Conservation (phyloP, 129 eudicot genomes). For the Calendula officinalis region DNA sequence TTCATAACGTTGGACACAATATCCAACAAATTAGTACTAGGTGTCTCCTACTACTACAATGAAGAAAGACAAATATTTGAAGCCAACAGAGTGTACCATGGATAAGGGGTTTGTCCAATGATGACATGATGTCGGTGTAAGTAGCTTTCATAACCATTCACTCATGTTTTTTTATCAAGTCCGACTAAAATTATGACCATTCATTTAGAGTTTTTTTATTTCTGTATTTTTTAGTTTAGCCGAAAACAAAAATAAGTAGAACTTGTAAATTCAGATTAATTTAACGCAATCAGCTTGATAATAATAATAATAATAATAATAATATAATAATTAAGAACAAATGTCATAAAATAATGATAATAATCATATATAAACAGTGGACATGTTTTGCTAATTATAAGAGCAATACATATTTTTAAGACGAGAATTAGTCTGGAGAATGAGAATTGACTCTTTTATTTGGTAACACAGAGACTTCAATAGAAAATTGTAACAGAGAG, state of each 20-base stretch:
- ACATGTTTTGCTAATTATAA: too few species aligned
- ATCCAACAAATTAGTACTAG: background rate
- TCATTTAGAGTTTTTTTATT: background rate
- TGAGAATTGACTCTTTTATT: too few species aligned
- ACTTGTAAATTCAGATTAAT: background rate
- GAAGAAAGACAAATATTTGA: background rate
- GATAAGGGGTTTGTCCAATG: conserved; percentile 9
- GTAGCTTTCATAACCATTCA: conserved; percentile 6
- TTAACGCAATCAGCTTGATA: too few species aligned
- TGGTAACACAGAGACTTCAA: too few species aligned
- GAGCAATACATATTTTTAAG: too few species aligned
- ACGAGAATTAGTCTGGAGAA: too few species aligned
- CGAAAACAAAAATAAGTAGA: background rate
- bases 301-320: too few species aligned
- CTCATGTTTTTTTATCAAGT: conserved; percentile 3
- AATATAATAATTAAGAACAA: too few species aligned
- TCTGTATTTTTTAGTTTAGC: background rate
- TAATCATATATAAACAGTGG: too few species aligned
- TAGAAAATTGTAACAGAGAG: too few species aligned
- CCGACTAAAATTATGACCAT: background rate
- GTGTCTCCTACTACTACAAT: background rate
- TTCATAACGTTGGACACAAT: too few species aligned
- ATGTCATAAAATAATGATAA: too few species aligned
- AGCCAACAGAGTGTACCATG: conserved; percentile 1
- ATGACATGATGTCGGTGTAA: conserved; percentile 12